Evolutionary conservation across 2,329 filamentous ascomycete species (phyloP).

Genomic region (Metarhizium rileyi): DNA sequence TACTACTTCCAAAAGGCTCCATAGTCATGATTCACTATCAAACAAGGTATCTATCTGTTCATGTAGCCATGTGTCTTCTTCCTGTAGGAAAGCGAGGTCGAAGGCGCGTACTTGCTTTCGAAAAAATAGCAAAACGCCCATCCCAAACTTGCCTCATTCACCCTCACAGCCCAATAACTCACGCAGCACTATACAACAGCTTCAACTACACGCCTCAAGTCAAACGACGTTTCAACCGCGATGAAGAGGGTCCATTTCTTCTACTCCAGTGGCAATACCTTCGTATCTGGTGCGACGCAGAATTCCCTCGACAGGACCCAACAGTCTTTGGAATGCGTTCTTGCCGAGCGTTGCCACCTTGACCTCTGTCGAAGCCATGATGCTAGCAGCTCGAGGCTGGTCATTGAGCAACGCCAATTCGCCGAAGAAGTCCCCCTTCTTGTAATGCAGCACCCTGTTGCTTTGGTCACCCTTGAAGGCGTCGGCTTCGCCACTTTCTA

Average conservation of each 20-base stretch:
- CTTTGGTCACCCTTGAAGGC: conserved; percentile 70
- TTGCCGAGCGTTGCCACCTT: conserved; percentile 91
- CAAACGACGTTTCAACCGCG: conserved; percentile 15
- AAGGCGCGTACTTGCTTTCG: conserved; percentile 14
- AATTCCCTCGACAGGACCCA: conserved; percentile 89
- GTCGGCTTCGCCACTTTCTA: conserved; percentile 80
- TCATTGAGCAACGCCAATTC: conserved; percentile 91
- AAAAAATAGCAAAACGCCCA: conserved; percentile 13
- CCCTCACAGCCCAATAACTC: neutral
- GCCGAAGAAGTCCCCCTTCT: conserved; percentile 93
- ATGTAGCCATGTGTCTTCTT: conserved; percentile 23
- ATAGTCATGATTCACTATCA: conserved; percentile 10
- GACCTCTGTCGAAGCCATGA: conserved; percentile 74
- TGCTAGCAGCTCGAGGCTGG: conserved; percentile 81
- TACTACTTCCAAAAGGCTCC: neutral
- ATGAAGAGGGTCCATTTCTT: conserved; percentile 58
- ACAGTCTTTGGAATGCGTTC: conserved; percentile 84
- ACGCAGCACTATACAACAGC: neutral
- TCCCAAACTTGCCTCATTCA: conserved; percentile 2
- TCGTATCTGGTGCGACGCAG: conserved; percentile 70
- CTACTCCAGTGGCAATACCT: conserved; percentile 49
- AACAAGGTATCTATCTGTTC: conserved; percentile 27
- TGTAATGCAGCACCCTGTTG: conserved; percentile 67
- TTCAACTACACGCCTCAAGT: neutral
- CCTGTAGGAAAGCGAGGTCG: conserved; percentile 20